Base-by-base conservation (phyloP, 2,329 filamentous ascomycete species). In the Allantophomopsis cytisporea region DNA sequence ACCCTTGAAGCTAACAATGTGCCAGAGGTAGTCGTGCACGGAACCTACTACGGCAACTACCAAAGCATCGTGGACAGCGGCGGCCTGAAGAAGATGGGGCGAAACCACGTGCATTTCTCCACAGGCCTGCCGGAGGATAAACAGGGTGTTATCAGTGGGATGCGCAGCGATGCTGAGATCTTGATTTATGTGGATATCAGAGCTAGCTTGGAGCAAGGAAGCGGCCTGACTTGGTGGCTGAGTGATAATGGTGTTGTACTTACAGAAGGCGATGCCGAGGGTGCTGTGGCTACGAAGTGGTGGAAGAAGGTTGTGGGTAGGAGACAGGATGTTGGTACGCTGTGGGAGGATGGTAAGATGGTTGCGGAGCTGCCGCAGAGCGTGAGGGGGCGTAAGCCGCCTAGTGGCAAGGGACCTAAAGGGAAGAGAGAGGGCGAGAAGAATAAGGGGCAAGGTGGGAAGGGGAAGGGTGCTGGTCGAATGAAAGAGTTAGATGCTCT, bases 71-170 rank as follows among this genome's bases (percentile, higher is more conserved):
- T 87, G 10, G 66, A 68, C n/a, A 68, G 72, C 0, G 88, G 88
- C 4, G 88, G 89, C 0, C 62, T 98, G 42, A 77, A 74, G 49
- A 71, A 70, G 42, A 96, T 96, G 91, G 68, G 66, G 0, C 63
- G 91, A 39, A 93, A 83, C 46, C 89, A 96, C 54, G 80, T 96
- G 20, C 91, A 98, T 61, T 94, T 91, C 55, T 83, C 84, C 2
- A 75, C 76, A 5, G 86, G 84, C 0, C 63, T 88, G 11, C 77
- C 83, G 0, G 55, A 55, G 39, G 48, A 48, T 32, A 48, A 43
- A 7, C 43, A 45, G 6, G 50, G 39, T 0, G 82, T 88, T 2
- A 71, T 89, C 17, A 86, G 80, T 31, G 87, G 87, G 1, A 93
- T 94, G 83, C 68, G 89, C 16, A 66, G 53, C 47, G 85, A 76